phyloP scores from a whole-genome alignment of 495 filamentous ascomycete genomes.

The Tuber borchii region DNA sequence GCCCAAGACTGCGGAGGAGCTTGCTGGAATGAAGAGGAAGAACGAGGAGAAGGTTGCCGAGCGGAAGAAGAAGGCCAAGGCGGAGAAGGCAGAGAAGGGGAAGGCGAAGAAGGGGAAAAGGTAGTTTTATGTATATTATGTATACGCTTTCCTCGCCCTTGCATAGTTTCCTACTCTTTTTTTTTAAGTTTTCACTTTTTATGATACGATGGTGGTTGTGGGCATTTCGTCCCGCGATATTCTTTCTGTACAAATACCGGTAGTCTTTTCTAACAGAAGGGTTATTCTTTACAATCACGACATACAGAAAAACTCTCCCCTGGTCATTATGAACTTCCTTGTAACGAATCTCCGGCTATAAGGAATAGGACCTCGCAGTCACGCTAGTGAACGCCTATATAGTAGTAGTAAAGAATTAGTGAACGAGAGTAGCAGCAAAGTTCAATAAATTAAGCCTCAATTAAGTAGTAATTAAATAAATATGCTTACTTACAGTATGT shows the following conservation, averaged over 20 bases:
- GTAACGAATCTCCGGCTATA: no score
- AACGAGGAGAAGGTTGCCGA: constrained; percentile 80
- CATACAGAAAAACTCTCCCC: no score
- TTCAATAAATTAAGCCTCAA: background rate
- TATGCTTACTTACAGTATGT: no score
- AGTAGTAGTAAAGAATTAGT: no score
- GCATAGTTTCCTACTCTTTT: background rate
- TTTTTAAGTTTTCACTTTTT: background rate
- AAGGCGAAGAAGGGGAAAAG: constrained; percentile 63
- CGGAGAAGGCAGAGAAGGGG: constrained; percentile 79
- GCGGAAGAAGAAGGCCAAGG: constrained; percentile 90
- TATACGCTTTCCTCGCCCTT: background rate
- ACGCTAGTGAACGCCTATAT: no score
- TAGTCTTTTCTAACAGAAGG: no score
- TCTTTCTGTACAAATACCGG: background rate
- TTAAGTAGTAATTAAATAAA: no score
- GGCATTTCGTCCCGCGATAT: background rate
- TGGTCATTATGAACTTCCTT: no score
- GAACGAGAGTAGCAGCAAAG: no score
- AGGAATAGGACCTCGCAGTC: no score
- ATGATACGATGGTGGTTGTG: background rate
- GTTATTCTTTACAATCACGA: no score
- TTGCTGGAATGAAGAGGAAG: constrained; percentile 79
- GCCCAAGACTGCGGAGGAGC: constrained; percentile 78
- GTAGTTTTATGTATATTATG: background rate